These are phyloP conservation scores for Lentinus polychrous DNA, from an alignment of 1,284 basidiomycete species.

Conservation along the genomic window DNA sequence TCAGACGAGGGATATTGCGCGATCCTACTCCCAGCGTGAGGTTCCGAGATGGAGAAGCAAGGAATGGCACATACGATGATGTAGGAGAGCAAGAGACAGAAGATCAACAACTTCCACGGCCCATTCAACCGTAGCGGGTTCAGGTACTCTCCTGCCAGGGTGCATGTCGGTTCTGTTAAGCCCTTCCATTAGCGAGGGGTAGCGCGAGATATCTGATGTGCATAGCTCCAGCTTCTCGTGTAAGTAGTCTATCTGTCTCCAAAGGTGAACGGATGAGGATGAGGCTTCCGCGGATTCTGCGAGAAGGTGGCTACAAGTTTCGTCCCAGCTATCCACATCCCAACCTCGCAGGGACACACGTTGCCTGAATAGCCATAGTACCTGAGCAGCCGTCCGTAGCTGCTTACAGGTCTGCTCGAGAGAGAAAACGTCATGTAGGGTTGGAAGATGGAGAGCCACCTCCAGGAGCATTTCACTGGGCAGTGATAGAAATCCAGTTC, in stretches of 20 bases:
- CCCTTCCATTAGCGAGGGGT: background rate
- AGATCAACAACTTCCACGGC: background rate
- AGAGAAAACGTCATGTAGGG: background rate
- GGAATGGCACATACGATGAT: background rate
- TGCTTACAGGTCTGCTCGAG: background rate
- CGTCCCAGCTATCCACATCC: background rate
- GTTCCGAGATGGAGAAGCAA: background rate
- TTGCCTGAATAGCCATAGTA: background rate
- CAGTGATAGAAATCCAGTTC: background rate
- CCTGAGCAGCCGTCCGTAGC: background rate
- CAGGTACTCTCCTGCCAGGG: background rate
- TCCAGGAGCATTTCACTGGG: background rate
- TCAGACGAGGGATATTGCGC: background rate
- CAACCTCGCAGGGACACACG: background rate
- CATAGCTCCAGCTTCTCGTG: background rate
- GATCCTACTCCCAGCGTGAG: too few species aligned
- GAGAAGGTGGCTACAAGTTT: background rate
- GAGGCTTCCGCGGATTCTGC: background rate
- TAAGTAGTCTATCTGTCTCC: background rate
- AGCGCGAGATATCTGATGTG: background rate
- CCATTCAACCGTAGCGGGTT: background rate
- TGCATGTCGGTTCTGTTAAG: too few species aligned
- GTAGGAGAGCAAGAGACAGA: background rate
- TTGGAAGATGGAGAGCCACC: background rate
- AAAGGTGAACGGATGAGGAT: background rate